Evolutionary conservation across 495 filamentous ascomycete species (phyloP), one percentile per base, ranked within the genome.

Genomic region (Aspergillus asperescens): DNA sequence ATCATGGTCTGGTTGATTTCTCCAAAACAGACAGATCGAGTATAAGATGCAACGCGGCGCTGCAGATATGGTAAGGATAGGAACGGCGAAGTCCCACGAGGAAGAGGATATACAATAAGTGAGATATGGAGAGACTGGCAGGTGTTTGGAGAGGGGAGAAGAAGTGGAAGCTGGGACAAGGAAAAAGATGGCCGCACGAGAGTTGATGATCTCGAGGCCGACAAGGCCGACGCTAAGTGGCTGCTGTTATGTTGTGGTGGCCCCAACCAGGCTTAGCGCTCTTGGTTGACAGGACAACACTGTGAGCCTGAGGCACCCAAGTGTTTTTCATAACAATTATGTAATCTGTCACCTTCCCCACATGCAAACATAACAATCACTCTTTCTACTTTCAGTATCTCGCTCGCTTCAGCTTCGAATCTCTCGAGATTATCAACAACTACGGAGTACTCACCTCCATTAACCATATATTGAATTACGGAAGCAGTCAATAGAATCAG

Each of bases 241-340:
- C 60, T 52, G 43, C 64, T 72, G 71, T 71, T 72, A 64, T 73
- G 71, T 71, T 74, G 59, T 73, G 67, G 48, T 69, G 52, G 18
- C 1, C 65, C 62, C 10, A 10, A 51, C 62, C 25, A 16, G 66
- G 73, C 34, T 54, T 73, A 74, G 73, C 45, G 61, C 18, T 5
- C 7, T 1, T 16, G 13, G 73, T 76, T 74, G 73, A 64, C 73
- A 62, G 59, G 73, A 64, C 70, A 74, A 76, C 73, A 35, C 22
- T 15, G 0, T 10, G 13, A 47, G 49, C 43, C 38, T 61, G 53
- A 60, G 59, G 59, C 59, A 39, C 12, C 54, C 54, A 57, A 19
- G 63, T 57, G 1, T 12, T 32, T 31, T 22, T 16, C 34, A 46
- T 23, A 54, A 54, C 42, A 54, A 54, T 50, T 46, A 62, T 50